phyloP scores from a whole-genome alignment of 495 filamentous ascomycete species.

The Aspergillus incahuasiensis region DNA sequence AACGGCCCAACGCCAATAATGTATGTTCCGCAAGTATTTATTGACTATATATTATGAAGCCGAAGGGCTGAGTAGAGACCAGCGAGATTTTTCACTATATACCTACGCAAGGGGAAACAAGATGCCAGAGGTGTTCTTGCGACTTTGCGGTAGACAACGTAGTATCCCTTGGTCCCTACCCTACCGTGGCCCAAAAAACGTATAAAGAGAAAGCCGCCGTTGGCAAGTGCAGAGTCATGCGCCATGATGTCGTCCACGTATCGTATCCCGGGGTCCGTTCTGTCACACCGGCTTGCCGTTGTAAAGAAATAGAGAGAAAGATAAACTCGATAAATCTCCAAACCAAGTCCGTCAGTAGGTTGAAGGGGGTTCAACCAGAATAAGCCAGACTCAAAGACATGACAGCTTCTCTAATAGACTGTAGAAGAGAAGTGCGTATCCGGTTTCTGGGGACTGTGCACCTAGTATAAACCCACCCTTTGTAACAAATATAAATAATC shows the following conservation, averaged over 20 bases:
- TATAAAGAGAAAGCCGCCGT: not conserved
- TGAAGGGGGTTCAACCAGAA: not conserved
- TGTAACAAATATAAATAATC: constrained; percentile 3
- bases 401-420: not conserved
- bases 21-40: not conserved
- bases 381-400: not conserved
- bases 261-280: constrained; percentile 9
- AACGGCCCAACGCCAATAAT: not conserved
- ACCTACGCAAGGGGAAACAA: too few species aligned
- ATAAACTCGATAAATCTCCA: constrained; percentile 1
- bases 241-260: constrained; percentile 18
- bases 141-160: not conserved
- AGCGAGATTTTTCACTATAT: too few species aligned
- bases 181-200: not conserved
- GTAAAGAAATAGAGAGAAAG: not conserved
- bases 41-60: too few species aligned
- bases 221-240: constrained; percentile 5
- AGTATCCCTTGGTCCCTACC: not conserved
- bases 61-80: too few species aligned
- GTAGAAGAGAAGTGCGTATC: not conserved
- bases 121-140: too few species aligned
- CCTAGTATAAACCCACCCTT: constrained; percentile 4
- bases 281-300: constrained; percentile 9
- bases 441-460: not conserved
- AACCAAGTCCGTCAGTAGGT: not conserved